Conservation (phyloP, 2,329 filamentous ascomycete species). For the Hypoxylon sp. region DNA sequence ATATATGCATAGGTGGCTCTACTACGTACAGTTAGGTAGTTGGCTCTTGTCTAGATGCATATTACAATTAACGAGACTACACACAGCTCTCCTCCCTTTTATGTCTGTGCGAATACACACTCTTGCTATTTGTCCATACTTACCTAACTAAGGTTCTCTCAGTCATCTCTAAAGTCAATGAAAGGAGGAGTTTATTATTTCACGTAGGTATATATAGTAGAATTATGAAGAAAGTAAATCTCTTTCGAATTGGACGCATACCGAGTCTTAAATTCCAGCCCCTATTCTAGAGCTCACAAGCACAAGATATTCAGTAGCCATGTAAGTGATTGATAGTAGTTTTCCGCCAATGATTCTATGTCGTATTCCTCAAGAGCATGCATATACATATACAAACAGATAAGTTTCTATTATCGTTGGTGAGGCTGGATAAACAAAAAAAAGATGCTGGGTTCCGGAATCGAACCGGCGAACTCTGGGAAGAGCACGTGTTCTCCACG, state of each 20-base stretch:
- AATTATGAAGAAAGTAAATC: not conserved
- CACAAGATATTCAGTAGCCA: too few relatives aligned
- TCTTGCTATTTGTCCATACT: not conserved
- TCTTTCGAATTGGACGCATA: not conserved
- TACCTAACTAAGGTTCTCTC: not conserved
- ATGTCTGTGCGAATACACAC: not conserved
- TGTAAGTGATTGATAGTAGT: too few relatives aligned
- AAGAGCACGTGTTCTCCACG: too few relatives aligned
- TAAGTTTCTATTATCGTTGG: too few relatives aligned
- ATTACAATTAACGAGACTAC: not conserved
- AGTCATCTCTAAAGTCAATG: too few relatives aligned
- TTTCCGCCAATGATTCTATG: too few relatives aligned
- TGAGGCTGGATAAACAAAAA: not conserved
- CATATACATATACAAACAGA: too few relatives aligned
- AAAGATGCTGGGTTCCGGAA: not conserved
- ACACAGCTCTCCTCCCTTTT: not conserved
- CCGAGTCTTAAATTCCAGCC: not conserved
- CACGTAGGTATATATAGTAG: not conserved
- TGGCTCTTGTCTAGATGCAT: not conserved
- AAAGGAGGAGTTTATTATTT: not conserved
- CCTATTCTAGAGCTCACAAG: not conserved
- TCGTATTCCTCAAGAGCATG: too few relatives aligned
- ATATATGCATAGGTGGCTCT: conserved; percentile 7
- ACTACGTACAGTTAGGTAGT: too few relatives aligned
- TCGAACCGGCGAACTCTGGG: not conserved